Conservation (phyloP, 257 asterid genomes). For the Echites panduratus region DNA sequence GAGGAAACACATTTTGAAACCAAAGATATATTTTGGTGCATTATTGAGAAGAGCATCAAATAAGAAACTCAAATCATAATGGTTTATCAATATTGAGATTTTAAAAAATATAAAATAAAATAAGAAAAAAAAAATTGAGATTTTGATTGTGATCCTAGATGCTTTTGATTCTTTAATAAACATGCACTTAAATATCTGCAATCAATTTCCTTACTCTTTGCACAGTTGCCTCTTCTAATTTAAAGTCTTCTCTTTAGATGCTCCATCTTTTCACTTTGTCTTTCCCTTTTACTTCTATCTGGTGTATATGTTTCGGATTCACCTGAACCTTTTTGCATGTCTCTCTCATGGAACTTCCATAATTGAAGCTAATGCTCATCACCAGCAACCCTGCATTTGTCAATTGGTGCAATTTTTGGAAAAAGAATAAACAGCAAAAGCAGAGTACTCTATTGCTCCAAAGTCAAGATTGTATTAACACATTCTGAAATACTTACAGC, state of each 20-base stretch:
- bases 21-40: too few relatives aligned
- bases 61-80: background rate
- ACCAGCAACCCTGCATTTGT: too few relatives aligned
- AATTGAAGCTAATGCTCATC: too few relatives aligned
- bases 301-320: background rate
- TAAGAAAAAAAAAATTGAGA: too few relatives aligned
- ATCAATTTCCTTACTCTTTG: background rate
- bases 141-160: too few relatives aligned
- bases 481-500: background rate
- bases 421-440: background rate
- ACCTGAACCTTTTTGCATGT: background rate
- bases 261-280: background rate
- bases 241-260: background rate
- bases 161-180: background rate
- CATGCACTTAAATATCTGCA: background rate
- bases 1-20: background rate
- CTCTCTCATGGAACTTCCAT: too few relatives aligned
- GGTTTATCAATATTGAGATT: background rate
- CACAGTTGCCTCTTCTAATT: background rate
- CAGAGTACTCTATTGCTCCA: background rate
- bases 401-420: background rate
- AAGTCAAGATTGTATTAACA: background rate
- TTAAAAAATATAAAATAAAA: too few relatives aligned
- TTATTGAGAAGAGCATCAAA: background rate
- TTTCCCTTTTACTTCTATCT: background rate